Evolutionary conservation across 2,329 filamentous ascomycete species (phyloP).

Genomic region (Sclerotinia glacialis): DNA sequence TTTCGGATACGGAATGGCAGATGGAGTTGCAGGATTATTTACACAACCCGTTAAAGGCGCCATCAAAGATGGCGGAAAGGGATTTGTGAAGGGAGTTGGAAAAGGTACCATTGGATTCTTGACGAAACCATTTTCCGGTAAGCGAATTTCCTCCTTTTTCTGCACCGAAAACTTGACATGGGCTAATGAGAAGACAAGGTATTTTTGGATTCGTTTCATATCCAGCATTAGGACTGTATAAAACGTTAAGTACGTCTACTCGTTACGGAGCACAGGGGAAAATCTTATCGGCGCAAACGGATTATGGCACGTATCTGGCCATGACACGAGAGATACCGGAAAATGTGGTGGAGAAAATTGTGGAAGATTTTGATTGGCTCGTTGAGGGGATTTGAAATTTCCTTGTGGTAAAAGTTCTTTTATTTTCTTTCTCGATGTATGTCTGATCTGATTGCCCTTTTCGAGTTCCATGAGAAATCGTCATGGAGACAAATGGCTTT

Average conservation of each 20-base stretch:
- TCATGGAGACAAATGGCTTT: too few relatives aligned
- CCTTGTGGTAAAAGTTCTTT: background rate
- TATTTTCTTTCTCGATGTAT: background rate
- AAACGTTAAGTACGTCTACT: conserved; percentile 9
- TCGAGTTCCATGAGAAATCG: background rate
- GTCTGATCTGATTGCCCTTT: background rate
- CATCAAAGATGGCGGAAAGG: background rate
- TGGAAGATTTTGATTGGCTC: background rate
- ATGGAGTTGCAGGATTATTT: background rate
- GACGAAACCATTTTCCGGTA: background rate
- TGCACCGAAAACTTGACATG: background rate
- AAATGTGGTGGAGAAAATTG: background rate
- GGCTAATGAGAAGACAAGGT: background rate
- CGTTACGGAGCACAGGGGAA: conserved; percentile 7
- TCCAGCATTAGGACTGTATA: conserved; percentile 21
- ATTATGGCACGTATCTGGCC: background rate
- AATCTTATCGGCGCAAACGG: background rate
- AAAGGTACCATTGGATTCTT: background rate
- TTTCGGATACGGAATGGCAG: background rate
- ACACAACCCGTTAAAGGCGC: conserved; percentile 9
- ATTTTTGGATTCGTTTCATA: conserved; percentile 21
- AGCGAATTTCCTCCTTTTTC: too few relatives aligned
- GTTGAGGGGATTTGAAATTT: background rate
- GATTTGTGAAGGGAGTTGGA: background rate
- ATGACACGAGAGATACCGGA: background rate